Percentiles rank a stretch among this genome's conserved stretches.
Conservation (phyloP, 768 basidiomycete genomes). For the Coprinopsis marcescibilis region DNA sequence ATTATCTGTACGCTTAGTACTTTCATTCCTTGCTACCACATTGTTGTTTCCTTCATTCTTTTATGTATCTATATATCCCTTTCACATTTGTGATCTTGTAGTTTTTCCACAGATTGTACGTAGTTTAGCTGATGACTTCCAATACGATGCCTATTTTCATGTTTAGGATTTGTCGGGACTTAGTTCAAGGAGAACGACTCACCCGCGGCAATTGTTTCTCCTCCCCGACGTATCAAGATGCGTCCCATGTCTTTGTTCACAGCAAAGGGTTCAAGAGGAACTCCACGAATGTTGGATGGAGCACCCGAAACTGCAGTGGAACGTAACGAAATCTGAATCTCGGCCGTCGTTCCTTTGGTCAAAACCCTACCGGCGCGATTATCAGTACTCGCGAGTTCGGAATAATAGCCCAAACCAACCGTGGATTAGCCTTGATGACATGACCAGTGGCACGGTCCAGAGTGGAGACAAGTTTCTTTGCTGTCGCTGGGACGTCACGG, state of each 20-base stretch:
- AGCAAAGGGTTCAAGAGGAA: conserved; percentile 83
- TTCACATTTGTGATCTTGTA: too few species aligned
- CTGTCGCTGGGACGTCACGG: conserved; percentile 83
- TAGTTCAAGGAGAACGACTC: conserved; percentile 12
- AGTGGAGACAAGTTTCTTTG: conserved; percentile 72
- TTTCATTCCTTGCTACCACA: too few species aligned
- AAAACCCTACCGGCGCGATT: too few species aligned
- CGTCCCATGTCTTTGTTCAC: conserved; percentile 96
- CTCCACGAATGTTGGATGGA: conserved; percentile 41
- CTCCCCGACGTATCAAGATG: conserved; percentile 77
- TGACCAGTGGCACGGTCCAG: conserved; percentile 75
- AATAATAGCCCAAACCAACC: too few species aligned
- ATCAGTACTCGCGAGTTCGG: too few species aligned
- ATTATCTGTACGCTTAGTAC: too few species aligned
- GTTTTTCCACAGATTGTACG: too few species aligned
- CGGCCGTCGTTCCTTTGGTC: conserved; percentile 79
- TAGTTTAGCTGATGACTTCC: conserved; percentile 23
- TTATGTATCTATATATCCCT: too few species aligned
- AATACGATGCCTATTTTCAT: conserved; percentile 35
- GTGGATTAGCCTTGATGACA: conserved; percentile 71
- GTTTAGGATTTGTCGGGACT: not conserved
- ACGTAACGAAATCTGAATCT: conserved; percentile 77
- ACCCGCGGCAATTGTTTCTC: conserved; percentile 95
- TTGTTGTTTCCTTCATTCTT: too few species aligned
- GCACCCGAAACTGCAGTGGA: conserved; percentile 45